Base-by-base conservation (phyloP, 768 basidiomycete genomes). In the Tricholoma hemisulphureum region DNA sequence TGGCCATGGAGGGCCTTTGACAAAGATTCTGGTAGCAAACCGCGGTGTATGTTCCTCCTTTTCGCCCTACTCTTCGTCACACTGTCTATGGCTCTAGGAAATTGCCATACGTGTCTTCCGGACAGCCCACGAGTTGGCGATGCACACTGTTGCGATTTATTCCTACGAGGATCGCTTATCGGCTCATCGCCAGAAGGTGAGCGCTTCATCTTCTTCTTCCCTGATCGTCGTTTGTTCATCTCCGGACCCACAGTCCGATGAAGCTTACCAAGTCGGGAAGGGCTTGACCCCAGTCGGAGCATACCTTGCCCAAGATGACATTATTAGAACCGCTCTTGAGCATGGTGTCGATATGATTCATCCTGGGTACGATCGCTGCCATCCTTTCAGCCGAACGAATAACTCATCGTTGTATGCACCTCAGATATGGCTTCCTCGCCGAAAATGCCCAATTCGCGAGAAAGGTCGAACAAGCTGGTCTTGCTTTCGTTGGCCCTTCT, bases 281-380 rank as follows among this genome's bases (percentile, higher is more conserved):
- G 97, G 97, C 8, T 74, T 98, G 51, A 95, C 95, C 13, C 97
- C 97, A 29, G 97, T 99, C 37, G 97, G 81, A 16, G 97, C 97
- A 9, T 99, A 99, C 73, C 89, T 99, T 61, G 89, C 95, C 2
- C 95, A 98, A 72, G 94, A 98, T 65, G 95, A 97, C 67, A 98
- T 99, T 74, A 95, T 99, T 75, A 79, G 87, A 61, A 89, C 95
- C 63, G 93, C 95, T n/a, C 82, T 98, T 43, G 95, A 98, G 74
- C 95, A 98, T 73, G 95, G 93, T 23, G 97, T 99, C 23, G 96
- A 98, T 71, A 98, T 99, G 97, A 98, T 99, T 69, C 97, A 98
- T 75, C 97, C 95, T 10, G 95, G 95, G 93, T 94, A 64, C 68
- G 80, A 73, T 51, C 41, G 21, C 31, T 46, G 9, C 48, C 55